Evolutionary conservation across 2,329 filamentous ascomycete genomes (phyloP).

Genomic region (Pleurostoma richardsiae): DNA sequence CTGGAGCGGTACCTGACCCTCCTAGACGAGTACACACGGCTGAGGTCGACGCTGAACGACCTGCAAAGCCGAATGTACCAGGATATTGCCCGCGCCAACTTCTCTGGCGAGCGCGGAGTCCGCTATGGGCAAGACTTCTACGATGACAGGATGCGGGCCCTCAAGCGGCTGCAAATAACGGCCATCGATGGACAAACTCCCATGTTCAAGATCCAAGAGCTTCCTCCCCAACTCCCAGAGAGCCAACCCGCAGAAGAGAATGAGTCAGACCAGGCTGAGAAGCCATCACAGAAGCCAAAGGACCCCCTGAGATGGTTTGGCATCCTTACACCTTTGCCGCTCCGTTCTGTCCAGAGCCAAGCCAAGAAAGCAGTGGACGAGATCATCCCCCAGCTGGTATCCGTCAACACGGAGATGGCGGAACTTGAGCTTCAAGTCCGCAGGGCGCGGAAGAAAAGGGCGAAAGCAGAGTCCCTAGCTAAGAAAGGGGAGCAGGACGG

Average conservation of each 20-base stretch:
- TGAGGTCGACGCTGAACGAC: constrained; percentile 47
- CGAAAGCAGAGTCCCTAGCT: constrained; percentile 35
- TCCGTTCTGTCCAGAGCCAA: constrained; percentile 54
- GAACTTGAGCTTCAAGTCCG: constrained; percentile 65
- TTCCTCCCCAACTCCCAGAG: no score
- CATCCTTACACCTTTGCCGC: constrained; percentile 43
- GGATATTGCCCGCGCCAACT: constrained; percentile 70
- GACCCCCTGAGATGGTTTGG: constrained; percentile 60
- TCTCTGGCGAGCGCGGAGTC: constrained; percentile 56
- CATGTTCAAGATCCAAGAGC: constrained; percentile 15
- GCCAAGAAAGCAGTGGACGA: constrained; percentile 52
- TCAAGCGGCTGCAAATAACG: constrained; percentile 32
- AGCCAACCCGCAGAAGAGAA: constrained; percentile 4
- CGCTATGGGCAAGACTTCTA: constrained; percentile 68
- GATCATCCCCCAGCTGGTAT: constrained; percentile 51
- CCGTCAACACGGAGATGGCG: constrained; percentile 55
- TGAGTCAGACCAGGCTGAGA: constrained; percentile 6
- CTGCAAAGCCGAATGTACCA: constrained; percentile 53
- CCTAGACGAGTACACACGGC: constrained; percentile 60
- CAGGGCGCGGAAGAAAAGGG: constrained; percentile 50
- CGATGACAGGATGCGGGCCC: constrained; percentile 67
- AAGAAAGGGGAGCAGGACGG: constrained; percentile 16
- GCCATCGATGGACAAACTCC: constrained; percentile 8
- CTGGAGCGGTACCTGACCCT: constrained; percentile 61
- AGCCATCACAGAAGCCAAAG: constrained; percentile 7